Evolutionary conservation across 148 eudicot genomes (phyloP), one percentile per base, ranked within the genome.

Genomic region (Arctostaphylos glauca): DNA sequence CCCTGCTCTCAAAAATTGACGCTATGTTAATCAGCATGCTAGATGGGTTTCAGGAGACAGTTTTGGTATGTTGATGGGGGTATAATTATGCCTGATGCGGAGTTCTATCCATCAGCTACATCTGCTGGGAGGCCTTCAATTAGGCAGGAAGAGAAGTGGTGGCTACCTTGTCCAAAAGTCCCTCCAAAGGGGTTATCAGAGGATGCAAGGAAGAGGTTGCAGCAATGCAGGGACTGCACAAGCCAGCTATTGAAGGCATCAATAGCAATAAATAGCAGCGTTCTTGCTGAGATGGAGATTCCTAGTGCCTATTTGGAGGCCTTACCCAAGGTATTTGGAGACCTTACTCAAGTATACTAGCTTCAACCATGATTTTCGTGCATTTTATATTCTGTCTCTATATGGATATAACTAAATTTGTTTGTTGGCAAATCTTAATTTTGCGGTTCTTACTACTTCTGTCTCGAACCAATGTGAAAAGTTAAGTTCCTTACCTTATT

Each of bases 131-230:
- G 99, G 79, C 98, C 93, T n/a, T 93, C 98, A 16, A 89, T 96
- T 70, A 86, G 97, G 77, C 97, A 94, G 87, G 98, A 93, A 85
- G 99, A 96, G 84, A 96, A 96, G 84, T 96, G 99, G 99, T 96
- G 99, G 99, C 88, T 96, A 77, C 99, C 99, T 0, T 93, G 85
- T 81, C 99, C 98, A 0, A 93, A 93, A 79, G 93, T 93, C 84
- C 97, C 98, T 68, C 84, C 88, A 2, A 87, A 86, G 82, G 99
- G 99, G 16, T 80, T 94, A 82, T 93, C 99, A 0, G 96, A 92
- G 77, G 94, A 92, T 3, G 88, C 88, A 0, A 92, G 99, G 91
- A 96, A 93, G 89, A 92, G 87, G 86, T 85, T 96, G 86, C 98
- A 92, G 82, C 99, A 91, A 78, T 93, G 94, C 82, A 85, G 94